Conservation (phyloP, 208 protist species). For the Acanthamoeba quina region DNA sequence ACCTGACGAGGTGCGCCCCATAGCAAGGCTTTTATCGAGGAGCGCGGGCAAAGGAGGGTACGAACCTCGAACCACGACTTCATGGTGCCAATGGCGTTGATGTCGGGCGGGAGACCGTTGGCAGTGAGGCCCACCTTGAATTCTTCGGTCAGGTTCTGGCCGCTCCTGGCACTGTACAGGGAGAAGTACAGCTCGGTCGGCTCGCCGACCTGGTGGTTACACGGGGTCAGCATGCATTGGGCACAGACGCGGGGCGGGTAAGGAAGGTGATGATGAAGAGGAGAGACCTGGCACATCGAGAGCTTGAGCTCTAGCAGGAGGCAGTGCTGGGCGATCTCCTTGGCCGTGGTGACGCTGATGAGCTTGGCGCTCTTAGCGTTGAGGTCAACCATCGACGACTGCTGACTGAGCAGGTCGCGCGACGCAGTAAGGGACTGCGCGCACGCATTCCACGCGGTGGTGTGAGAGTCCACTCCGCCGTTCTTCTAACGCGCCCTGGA, state of each 20-base stretch:
- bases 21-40: too few species aligned
- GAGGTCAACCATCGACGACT: slow-evolving; percentile 25
- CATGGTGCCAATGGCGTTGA: slow-evolving; percentile 76
- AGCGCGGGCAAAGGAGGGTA: too few species aligned
- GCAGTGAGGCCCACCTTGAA: slow-evolving; percentile 74
- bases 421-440: neutral
- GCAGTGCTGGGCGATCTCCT: slow-evolving; percentile 53
- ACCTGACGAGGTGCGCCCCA: neutral
- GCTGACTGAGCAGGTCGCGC: neutral
- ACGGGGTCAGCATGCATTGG: too few species aligned
- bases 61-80: slow-evolving; percentile 73
- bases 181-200: slow-evolving; percentile 71
- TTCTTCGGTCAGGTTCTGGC: slow-evolving; percentile 67
- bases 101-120: slow-evolving; percentile 72
- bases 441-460: neutral
- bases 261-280: neutral
- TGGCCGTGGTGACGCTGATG: slow-evolving; percentile 30
- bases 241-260: too few species aligned
- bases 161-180: slow-evolving; percentile 60
- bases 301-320: slow-evolving; percentile 62
- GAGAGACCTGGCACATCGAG: slow-evolving; percentile 64
- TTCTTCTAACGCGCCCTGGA: too few species aligned
- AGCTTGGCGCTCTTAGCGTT: slow-evolving; percentile 50
- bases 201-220: slow-evolving; percentile 39
- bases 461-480: too few species aligned